These are phyloP conservation scores for Rhododendron mucronatum DNA, from an alignment of 148 eudicot species.

Conservation along the genomic window DNA sequence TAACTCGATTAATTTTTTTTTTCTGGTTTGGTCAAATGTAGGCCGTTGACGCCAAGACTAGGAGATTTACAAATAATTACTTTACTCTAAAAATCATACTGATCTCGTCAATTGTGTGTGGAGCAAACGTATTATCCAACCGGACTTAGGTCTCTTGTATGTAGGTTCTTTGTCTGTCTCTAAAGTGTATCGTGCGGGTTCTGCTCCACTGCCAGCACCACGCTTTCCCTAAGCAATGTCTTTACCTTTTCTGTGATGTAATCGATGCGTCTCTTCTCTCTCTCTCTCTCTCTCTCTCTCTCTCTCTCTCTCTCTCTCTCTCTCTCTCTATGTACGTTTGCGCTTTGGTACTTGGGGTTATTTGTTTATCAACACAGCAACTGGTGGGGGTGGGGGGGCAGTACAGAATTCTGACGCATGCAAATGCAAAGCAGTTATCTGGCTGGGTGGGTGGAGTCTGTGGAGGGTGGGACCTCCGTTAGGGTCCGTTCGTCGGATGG, in stretches of 20 bases:
- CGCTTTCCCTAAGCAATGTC: slow-evolving; percentile 13
- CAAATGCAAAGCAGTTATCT: slow-evolving; percentile 11
- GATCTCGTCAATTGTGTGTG: no score
- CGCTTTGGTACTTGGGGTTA: slow-evolving; percentile 15
- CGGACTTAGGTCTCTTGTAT: no score
- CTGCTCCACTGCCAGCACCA: slow-evolving; percentile 7
- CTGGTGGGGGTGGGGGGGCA: not conserved
- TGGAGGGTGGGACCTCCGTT: no score
- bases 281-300: not conserved
- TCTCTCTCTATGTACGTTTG: not conserved
- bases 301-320: not conserved
- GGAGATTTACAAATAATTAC: no score
- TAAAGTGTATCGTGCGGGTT: not conserved
- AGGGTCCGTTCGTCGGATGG: no score
- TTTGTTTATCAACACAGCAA: not conserved
- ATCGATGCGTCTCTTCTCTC: slow-evolving; percentile 12
- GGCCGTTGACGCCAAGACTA: no score
- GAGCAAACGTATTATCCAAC: no score
- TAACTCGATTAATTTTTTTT: no score
- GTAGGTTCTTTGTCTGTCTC: not conserved
- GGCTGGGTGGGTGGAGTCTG: not conserved
- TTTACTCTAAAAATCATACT: no score
- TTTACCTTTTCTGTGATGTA: slow-evolving; percentile 1
- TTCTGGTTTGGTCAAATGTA: no score
- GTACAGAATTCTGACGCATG: slow-evolving; percentile 9